Evolutionary conservation across 2,329 filamentous ascomycete species (phyloP).

Genomic region (Aureobasidium subglaciale): DNA sequence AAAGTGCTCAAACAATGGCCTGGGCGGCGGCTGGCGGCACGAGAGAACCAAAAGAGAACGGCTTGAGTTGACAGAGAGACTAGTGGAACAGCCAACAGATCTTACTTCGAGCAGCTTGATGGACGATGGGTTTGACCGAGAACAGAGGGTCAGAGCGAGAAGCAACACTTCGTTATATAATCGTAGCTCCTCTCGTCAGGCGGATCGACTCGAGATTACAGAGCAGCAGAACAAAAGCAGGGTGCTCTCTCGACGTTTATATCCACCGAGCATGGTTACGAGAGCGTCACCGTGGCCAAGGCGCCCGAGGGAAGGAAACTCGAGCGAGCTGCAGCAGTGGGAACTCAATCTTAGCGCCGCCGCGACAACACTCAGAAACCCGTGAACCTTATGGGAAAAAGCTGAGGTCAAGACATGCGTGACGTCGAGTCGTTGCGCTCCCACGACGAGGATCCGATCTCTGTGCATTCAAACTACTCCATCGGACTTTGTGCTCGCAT

Average conservation of each 20-base stretch:
- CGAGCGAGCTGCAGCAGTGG: constrained; percentile 2
- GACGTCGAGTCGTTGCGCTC: not conserved
- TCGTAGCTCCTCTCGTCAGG: not conserved
- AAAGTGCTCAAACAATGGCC: constrained; percentile 1
- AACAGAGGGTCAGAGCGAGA: not conserved
- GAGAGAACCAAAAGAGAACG: not conserved
- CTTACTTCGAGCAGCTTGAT: not conserved
- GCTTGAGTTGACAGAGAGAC: constrained; percentile 2
- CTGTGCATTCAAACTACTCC: not conserved
- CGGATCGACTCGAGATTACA: constrained; percentile 10
- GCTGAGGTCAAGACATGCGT: not conserved
- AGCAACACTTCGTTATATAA: not conserved
- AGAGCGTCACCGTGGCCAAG: constrained; percentile 7
- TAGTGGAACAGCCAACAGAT: constrained; percentile 4
- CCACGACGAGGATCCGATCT: not conserved
- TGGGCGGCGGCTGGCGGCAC: constrained; percentile 5
- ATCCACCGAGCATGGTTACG: not conserved
- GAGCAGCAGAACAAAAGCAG: constrained; percentile 12
- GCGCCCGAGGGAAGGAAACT: not conserved
- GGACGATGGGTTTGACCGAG: not conserved
- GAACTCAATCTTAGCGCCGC: constrained; percentile 7
- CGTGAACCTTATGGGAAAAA: not conserved
- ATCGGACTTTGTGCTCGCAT: not conserved
- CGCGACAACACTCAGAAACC: not conserved
- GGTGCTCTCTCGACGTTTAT: constrained; percentile 1